Base-by-base conservation (phyloP, 176 grass and related monocot species). In the Musa acuminata region DNA sequence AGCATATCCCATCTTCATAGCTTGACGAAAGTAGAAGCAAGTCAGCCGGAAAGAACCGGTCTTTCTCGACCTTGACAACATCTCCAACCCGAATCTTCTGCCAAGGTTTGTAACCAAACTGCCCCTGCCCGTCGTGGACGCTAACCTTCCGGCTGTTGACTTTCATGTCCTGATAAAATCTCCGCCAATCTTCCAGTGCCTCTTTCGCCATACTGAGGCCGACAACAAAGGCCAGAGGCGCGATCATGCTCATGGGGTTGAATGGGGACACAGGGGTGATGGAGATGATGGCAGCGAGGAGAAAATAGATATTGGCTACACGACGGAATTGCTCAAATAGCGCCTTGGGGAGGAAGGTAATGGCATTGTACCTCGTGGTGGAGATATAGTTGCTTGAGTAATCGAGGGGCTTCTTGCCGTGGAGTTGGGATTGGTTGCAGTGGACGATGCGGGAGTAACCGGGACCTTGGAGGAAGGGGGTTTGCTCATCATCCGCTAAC, bases 1-100 rank as follows among this genome's bases (percentile, higher is more conserved):
- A 99, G 82, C 95, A 94, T 66, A 99, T 99, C 72, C 95, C 95
- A 55, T 99, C 95, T 78, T 99, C 91, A n/a, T 99, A 99, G 80
- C 95, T 99, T 1, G 95, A 94, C 0, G 90, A 91, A 67, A 99
- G 17, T 13, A 99, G 79, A 70, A 94, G 62, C 19, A 99, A 73
- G 64, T 99, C 95, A 10, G 95, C 95, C 23, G 95, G 95, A 69
- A 99, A 99, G 82, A 94, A 99, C 62, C 91, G 80, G 78, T 99
- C 95, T 81, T 99, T 99, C 77, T 99, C 90, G 0, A 99, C 90
- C 82, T 81, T 99, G 50, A 99, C 78, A 12, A 99, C 88, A 75
- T 99, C 95, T 1, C 95, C 95, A 0, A 99, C 95, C 2, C 84
- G 64, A 26, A 99, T 87, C 74, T 87, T 85, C 73, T 89, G 82